Percentiles rank a stretch among this genome's conserved stretches.
These are phyloP conservation scores for Dipteronia dyeriana DNA, from an alignment of 345 rosid species.

Conservation along the genomic window DNA sequence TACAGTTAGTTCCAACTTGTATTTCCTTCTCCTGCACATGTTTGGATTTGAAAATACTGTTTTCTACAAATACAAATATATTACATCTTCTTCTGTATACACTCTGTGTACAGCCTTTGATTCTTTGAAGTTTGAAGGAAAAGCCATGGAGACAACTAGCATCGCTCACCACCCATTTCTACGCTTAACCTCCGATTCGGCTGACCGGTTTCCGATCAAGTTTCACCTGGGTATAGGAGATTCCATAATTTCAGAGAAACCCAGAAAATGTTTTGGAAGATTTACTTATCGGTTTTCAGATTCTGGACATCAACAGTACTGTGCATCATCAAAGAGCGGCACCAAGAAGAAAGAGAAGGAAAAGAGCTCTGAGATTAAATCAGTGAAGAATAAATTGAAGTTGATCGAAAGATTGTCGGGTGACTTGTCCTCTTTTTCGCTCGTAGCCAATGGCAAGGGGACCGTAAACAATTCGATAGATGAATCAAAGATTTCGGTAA, in stretches of 20 bases:
- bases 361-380: conserved; percentile 20
- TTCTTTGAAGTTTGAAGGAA: neutral
- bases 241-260: neutral
- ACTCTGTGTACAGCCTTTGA: neutral
- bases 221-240: conserved; percentile 8
- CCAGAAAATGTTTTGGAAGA: neutral
- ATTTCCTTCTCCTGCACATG: neutral
- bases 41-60: neutral
- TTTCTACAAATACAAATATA: neutral
- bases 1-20: neutral
- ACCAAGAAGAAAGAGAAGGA: conserved; percentile 14
- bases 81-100: neutral
- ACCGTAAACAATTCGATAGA: neutral
- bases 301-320: conserved; percentile 16
- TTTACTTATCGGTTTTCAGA: conserved; percentile 9
- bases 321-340: conserved; percentile 4
- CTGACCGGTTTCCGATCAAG: neutral
- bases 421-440: conserved; percentile 15
- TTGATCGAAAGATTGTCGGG: conserved; percentile 26
- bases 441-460: neutral
- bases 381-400: conserved; percentile 24
- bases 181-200: neutral
- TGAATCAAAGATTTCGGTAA: conserved; percentile 10
- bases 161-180: neutral
- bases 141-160: conserved; percentile 11